phyloP scores from a whole-genome alignment of 768 basidiomycete species.

The Tulasnella sp. region DNA sequence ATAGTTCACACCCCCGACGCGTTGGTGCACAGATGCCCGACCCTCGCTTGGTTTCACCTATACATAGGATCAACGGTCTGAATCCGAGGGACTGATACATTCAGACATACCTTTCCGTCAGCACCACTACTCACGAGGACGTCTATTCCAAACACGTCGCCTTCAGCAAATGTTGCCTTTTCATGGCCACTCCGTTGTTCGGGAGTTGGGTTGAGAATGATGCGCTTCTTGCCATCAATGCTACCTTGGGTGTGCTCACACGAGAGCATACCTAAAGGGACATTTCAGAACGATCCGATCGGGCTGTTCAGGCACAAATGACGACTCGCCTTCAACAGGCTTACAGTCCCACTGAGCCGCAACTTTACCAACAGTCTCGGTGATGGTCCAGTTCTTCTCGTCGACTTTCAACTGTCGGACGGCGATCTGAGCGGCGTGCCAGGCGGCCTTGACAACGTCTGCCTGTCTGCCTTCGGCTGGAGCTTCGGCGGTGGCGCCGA shows the following conservation, averaged over 20 bases:
- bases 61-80: background rate
- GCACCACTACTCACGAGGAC: slow-evolving; percentile 76
- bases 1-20: slow-evolving; percentile 75
- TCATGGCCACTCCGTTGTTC: slow-evolving; percentile 78
- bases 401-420: slow-evolving; percentile 85
- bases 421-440: slow-evolving; percentile 82
- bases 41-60: slow-evolving; percentile 84
- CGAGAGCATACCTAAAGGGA: slow-evolving; percentile 68
- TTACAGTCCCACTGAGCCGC: slow-evolving; percentile 70
- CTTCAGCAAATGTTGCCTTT: slow-evolving; percentile 73
- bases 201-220: slow-evolving; percentile 82
- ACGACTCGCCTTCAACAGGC: slow-evolving; percentile 72
- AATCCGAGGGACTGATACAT: background rate
- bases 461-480: slow-evolving; percentile 80
- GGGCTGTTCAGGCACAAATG: background rate
- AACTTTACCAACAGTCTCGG: slow-evolving; percentile 67
- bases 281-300: background rate
- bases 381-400: slow-evolving; percentile 90
- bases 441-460: slow-evolving; percentile 89
- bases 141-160: slow-evolving; percentile 92
- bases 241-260: slow-evolving; percentile 91
- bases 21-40: slow-evolving; percentile 86
- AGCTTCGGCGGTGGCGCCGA: slow-evolving; percentile 58
- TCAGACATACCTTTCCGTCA: slow-evolving; percentile 65
- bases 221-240: slow-evolving; percentile 91